Evolutionary conservation across 106 monocot genomes (phyloP).

Genomic region (Phalaenopsis aphrodite): DNA sequence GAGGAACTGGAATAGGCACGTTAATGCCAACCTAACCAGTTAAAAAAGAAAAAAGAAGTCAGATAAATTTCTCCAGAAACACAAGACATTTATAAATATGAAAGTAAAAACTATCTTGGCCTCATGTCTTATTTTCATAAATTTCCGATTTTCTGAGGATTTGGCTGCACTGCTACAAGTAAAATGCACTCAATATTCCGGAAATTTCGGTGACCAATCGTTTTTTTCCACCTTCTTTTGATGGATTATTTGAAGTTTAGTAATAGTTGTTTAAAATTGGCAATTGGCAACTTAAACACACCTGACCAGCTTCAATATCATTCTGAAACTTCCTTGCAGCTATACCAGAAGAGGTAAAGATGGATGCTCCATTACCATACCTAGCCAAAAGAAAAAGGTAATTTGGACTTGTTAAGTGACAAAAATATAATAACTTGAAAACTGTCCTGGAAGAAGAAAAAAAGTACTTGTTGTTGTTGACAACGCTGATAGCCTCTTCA

Average conservation of each 20-base stretch:
- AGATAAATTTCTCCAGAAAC: background rate
- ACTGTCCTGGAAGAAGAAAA: background rate
- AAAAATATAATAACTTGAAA: background rate
- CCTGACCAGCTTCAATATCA: slow-evolving; percentile 97
- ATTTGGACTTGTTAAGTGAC: background rate
- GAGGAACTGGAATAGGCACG: slow-evolving; percentile 93
- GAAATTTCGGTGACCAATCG: too few relatives aligned
- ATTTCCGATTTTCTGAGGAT: background rate
- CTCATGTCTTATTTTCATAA: background rate
- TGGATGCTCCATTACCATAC: slow-evolving; percentile 96
- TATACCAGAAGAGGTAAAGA: slow-evolving; percentile 92
- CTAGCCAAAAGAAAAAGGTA: slow-evolving; percentile 23
- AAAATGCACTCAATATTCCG: background rate
- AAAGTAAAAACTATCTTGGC: background rate
- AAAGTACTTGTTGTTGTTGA: slow-evolving; percentile 80
- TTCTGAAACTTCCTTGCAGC: slow-evolving; percentile 92
- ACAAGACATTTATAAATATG: background rate
- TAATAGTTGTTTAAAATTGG: background rate
- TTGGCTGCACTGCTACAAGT: background rate
- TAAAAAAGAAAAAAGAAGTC: background rate
- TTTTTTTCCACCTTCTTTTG: too few relatives aligned
- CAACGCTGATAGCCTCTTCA: slow-evolving; percentile 80
- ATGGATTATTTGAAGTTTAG: too few relatives aligned
- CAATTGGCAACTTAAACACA: slow-evolving; percentile 12
- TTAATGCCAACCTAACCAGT: slow-evolving; percentile 74